phyloP scores from a whole-genome alignment of 2,329 filamentous ascomycete genomes.

The Fusarium goolgardi region DNA sequence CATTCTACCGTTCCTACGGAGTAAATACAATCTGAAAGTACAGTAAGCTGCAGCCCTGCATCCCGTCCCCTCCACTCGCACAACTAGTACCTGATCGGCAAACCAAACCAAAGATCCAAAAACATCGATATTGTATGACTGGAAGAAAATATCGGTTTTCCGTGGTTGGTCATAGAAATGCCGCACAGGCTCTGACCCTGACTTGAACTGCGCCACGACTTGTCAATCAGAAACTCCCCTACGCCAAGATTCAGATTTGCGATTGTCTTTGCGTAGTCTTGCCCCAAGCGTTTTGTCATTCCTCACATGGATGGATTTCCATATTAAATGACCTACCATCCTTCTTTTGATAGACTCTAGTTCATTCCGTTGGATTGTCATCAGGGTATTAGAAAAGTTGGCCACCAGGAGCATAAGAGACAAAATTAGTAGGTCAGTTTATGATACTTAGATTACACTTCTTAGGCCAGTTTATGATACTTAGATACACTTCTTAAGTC shows the following conservation, averaged over 20 bases:
- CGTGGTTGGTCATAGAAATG: conserved; percentile 15
- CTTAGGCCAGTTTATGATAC: too few species aligned
- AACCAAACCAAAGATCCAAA: conserved; percentile 20
- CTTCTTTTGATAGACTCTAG: neutral
- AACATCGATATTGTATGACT: conserved; percentile 22
- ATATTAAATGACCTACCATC: neutral
- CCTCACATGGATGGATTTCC: neutral
- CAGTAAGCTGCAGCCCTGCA: conserved; percentile 16
- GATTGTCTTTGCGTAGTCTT: conserved; percentile 7
- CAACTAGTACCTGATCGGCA: conserved; percentile 29
- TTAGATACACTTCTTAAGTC: too few species aligned
- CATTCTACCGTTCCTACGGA: neutral
- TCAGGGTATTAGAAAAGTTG: too few species aligned
- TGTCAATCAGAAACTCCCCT: conserved; percentile 6
- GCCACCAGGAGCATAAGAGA: too few species aligned
- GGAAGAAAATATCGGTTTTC: neutral
- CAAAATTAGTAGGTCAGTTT: too few species aligned
- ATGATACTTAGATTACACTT: too few species aligned
- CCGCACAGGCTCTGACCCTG: conserved; percentile 6
- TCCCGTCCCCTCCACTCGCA: conserved; percentile 22
- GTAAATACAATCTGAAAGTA: neutral
- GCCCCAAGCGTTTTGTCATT: conserved; percentile 16
- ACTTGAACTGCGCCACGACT: conserved; percentile 32
- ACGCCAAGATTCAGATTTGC: conserved; percentile 18
- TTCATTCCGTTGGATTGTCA: neutral